Conservation (phyloP, 2,329 filamentous ascomycete species). For the Scedosporium apiospermum region DNA sequence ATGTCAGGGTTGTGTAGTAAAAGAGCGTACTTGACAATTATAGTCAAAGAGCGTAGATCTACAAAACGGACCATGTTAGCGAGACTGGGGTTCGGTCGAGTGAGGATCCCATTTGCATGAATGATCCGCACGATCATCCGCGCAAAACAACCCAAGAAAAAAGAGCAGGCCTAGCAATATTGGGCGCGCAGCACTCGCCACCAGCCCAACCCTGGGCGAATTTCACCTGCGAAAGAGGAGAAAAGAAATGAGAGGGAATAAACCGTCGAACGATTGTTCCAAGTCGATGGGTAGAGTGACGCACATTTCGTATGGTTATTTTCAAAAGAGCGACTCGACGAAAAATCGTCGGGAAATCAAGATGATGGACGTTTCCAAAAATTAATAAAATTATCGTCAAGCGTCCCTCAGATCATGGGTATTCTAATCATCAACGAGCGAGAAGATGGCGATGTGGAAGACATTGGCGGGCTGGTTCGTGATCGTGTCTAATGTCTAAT, state of each 20-base stretch:
- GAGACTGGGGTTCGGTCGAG: slow-evolving; percentile 27
- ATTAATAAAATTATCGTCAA: slow-evolving; percentile 10
- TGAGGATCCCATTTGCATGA: slow-evolving; percentile 16
- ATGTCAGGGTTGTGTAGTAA: slow-evolving; percentile 34
- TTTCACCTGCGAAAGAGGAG: neutral
- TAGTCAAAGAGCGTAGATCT: slow-evolving; percentile 6
- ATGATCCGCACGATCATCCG: slow-evolving; percentile 21
- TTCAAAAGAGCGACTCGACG: slow-evolving; percentile 38
- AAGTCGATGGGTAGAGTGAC: neutral
- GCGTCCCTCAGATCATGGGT: slow-evolving; percentile 14
- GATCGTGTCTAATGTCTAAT: neutral
- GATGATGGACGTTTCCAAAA: slow-evolving; percentile 4
- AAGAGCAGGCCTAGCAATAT: neutral
- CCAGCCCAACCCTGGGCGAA: neutral
- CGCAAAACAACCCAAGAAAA: neutral
- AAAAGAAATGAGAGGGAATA: neutral
- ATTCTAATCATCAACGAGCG: slow-evolving; percentile 3
- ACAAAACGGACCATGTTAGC: slow-evolving; percentile 32
- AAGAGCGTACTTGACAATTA: slow-evolving; percentile 50
- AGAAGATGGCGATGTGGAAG: slow-evolving; percentile 1
- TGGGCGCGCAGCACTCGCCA: neutral
- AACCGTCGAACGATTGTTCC: too few relatives aligned
- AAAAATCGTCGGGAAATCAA: slow-evolving; percentile 29
- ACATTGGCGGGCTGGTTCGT: neutral
- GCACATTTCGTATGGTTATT: slow-evolving; percentile 15